Conservation (phyloP, 305 asterid species). For the Solanum aculeatissimum region DNA sequence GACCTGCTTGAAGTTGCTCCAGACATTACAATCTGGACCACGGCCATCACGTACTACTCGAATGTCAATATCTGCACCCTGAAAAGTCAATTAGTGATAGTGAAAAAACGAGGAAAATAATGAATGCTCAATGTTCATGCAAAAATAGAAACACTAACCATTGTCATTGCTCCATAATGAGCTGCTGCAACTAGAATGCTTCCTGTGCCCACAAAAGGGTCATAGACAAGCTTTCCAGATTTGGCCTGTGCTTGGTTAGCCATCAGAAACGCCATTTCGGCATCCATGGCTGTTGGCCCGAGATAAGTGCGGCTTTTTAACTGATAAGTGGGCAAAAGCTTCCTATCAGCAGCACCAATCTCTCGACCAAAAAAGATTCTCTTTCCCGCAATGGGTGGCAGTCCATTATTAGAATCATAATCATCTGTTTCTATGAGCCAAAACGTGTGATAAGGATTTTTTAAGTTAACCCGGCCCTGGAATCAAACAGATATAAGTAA, state of each 20-base stretch:
- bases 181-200: slow-evolving; percentile 97
- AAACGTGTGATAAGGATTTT: slow-evolving; percentile 66
- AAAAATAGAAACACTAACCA: slow-evolving; percentile 46
- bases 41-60: slow-evolving; percentile 99
- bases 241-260: slow-evolving; percentile 90
- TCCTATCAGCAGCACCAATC: slow-evolving; percentile 79
- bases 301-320: slow-evolving; percentile 92
- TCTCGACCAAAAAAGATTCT: slow-evolving; percentile 87
- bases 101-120: not conserved
- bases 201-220: slow-evolving; percentile 99
- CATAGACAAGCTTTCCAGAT: slow-evolving; percentile 81
- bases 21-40: slow-evolving; percentile 95
- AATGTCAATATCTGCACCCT: slow-evolving; percentile 99
- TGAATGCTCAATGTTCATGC: not conserved
- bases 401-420: slow-evolving; percentile 70
- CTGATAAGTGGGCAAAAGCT: slow-evolving; percentile 83
- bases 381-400: slow-evolving; percentile 62
- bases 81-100: slow-evolving; percentile 34
- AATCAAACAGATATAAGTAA: not conserved
- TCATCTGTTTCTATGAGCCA: slow-evolving; percentile 79
- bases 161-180: slow-evolving; percentile 97
- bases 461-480: slow-evolving; percentile 83
- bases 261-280: slow-evolving; percentile 99
- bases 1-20: slow-evolving; percentile 99
- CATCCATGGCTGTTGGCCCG: slow-evolving; percentile 99